Evolutionary conservation across 352 stramenopile species (phyloP), one percentile per base, ranked within the genome.

Genomic region (Pythium sukuiense): DNA sequence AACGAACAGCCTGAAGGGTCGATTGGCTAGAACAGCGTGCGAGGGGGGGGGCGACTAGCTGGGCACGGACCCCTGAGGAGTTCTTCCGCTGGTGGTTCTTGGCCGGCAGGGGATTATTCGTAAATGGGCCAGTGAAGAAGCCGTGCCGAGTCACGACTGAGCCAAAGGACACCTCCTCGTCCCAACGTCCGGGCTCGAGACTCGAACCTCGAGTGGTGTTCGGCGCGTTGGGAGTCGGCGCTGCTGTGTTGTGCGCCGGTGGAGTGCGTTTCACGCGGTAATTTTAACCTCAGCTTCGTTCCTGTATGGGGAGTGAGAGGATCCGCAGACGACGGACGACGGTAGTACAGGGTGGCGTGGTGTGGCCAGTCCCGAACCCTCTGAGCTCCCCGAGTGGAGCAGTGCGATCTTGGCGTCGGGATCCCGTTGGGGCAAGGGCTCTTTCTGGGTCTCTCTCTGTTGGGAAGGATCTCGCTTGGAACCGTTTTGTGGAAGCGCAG

Each of bases 241-340:
- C 20, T 18, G 56, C 20, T 24, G 20, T 24, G 20, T 24, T 24
- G 20, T 24, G 20, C 0, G 39, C 11, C 11, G 30, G 13, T 1
- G 45, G 16, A 16, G 53, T 60, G 60, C 41, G 49, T 59, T 69
- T 63, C 43, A 59, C 32, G 5, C n/a, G 32, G 62, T 69, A 69
- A 69, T 69, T 69, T 63, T 69, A 69, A 69, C 54, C 55, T 59
- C 62, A 32, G 35, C 3, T 14, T 9, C 45, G 16, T 29, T 13
- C 18, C 24, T 52, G 35, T 43, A 43, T 12, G 35, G 26, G 24
- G 45, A 26, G 2, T 1, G 43, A 26, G 43, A 24, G 20, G 20
- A 24, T 24, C 20, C 20, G 20, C 20, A 24, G 20, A 24, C 20
- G 20, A 24, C 20, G 20, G 20, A 24, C 20, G 20, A 24, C 20